These are phyloP conservation scores for Pleurostoma richardsiae DNA, from an alignment of 2,329 filamentous ascomycete genomes.

Conservation along the genomic window DNA sequence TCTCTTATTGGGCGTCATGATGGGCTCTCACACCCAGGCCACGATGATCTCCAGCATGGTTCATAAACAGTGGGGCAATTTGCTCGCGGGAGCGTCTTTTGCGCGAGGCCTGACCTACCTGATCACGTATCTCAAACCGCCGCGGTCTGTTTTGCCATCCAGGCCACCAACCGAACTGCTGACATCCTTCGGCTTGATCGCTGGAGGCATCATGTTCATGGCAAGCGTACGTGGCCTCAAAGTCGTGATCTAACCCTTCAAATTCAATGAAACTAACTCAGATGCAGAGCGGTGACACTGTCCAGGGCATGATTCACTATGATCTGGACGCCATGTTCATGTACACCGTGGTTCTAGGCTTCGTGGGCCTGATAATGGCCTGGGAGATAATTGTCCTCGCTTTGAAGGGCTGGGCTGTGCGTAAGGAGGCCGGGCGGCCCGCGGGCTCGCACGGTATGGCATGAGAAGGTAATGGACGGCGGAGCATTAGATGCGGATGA, in stretches of 20 bases:
- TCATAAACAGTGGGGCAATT: conserved; percentile 87
- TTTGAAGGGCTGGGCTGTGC: conserved; percentile 80
- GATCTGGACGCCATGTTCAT: conserved; percentile 86
- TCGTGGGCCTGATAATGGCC: conserved; percentile 79
- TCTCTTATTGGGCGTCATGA: conserved; percentile 84
- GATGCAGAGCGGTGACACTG: conserved; percentile 64
- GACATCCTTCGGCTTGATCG: conserved; percentile 77
- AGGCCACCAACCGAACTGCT: conserved; percentile 89
- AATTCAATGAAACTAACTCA: too few relatives aligned
- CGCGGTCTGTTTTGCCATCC: conserved; percentile 72
- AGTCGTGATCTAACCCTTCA: too few relatives aligned
- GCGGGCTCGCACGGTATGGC: neutral
- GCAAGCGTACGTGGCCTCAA: conserved; percentile 59
- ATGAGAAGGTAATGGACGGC: too few relatives aligned
- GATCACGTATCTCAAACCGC: conserved; percentile 73
- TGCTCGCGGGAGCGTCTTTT: conserved; percentile 76
- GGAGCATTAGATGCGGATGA: neutral
- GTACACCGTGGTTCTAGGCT: conserved; percentile 81
- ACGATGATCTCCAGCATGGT: conserved; percentile 87
- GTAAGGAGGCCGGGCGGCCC: conserved; percentile 30
- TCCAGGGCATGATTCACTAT: conserved; percentile 71
- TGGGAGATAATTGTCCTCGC: conserved; percentile 75
- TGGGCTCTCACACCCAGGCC: conserved; percentile 84
- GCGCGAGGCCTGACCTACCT: conserved; percentile 77
- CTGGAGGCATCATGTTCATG: conserved; percentile 91